These are phyloP conservation scores for Rosa persica DNA, from an alignment of 306 rosid genomes.

Conservation along the genomic window DNA sequence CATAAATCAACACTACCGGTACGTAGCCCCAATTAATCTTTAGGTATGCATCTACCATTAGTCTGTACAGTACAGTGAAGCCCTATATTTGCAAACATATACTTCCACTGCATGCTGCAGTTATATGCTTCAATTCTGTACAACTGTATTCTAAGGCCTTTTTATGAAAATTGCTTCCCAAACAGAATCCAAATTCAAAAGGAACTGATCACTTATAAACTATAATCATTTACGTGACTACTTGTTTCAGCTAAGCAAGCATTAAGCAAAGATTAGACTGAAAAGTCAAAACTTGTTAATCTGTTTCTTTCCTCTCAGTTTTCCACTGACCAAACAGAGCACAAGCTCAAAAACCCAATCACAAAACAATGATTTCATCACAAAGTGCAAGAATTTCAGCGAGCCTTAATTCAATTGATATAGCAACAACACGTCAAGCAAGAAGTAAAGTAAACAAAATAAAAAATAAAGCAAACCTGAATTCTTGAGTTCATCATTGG, in stretches of 20 bases:
- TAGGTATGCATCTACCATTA: not conserved
- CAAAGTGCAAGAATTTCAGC: not conserved
- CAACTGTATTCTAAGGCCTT: not conserved
- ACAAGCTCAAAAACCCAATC: conserved; percentile 5
- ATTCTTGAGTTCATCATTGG: conserved; percentile 34
- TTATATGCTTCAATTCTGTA: not conserved
- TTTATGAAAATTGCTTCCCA: not conserved
- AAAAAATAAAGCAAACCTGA: conserved; percentile 41
- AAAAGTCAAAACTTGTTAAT: not conserved
- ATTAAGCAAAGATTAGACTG: not conserved
- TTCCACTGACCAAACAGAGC: conserved; percentile 10
- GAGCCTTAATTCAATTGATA: not conserved
- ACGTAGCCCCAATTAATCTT: not conserved
- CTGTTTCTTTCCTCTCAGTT: not conserved
- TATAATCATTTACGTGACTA: not conserved
- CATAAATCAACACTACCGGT: not conserved
- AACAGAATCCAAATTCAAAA: not conserved
- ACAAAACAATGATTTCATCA: conserved; percentile 8
- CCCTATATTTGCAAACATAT: not conserved
- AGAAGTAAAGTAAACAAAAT: not conserved
- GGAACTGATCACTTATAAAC: not conserved
- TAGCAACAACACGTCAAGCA: not conserved
- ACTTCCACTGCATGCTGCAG: not conserved
- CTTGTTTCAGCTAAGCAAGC: not conserved
- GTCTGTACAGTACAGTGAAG: not conserved